Conservation (phyloP, 75 land plant genomes). For the Selaginella moellendorffii region DNA sequence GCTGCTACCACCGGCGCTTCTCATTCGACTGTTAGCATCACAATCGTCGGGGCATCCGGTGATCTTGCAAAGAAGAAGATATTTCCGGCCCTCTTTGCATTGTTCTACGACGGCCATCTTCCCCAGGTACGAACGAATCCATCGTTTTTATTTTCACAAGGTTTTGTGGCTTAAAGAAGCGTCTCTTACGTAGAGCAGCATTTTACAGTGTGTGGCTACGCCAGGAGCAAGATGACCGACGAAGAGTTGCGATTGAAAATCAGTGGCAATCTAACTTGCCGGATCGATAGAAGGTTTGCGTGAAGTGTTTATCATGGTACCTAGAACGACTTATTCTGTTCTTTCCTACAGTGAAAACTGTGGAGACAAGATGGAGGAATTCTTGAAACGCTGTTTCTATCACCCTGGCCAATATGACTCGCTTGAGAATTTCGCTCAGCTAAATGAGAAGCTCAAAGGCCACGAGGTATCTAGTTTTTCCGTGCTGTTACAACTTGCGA, state of each 20-base stretch:
- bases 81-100: background rate
- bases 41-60: background rate
- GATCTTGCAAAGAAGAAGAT: background rate
- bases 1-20: background rate
- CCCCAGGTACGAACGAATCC: background rate
- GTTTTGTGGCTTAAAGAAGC: background rate
- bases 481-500: background rate
- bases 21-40: background rate
- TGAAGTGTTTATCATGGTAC: background rate
- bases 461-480: conserved; percentile 36
- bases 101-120: background rate
- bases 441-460: conserved; percentile 28
- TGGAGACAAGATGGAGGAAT: conserved; percentile 41
- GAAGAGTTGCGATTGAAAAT: conserved; percentile 42
- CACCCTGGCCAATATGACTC: conserved; percentile 41
- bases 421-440: conserved; percentile 39
- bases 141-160: background rate
- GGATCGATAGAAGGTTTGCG: conserved; percentile 55
- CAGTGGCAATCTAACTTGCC: conserved; percentile 43
- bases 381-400: conserved; percentile 39
- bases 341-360: conserved; percentile 39
- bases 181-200: background rate
- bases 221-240: conserved; percentile 46
- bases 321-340: background rate
- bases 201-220: conserved; percentile 28